Conservation (phyloP, 306 rosid genomes). For the Inga oerstediana region DNA sequence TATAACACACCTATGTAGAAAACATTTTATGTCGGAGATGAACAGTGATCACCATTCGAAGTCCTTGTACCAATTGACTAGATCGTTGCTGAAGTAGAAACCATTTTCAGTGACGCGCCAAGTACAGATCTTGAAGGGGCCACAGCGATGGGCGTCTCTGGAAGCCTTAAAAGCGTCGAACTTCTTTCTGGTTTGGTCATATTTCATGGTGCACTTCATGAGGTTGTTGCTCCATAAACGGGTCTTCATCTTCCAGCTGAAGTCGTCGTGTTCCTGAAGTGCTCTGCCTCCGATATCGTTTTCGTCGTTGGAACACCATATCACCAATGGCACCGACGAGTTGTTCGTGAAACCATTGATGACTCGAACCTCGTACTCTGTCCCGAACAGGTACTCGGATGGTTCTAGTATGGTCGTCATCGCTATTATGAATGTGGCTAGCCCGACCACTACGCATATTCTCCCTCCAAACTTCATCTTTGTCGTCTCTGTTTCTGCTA, state of each 20-base stretch:
- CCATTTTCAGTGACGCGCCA: constrained; percentile 81
- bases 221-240: constrained; percentile 51
- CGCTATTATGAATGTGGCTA: constrained; percentile 36
- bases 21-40: not conserved
- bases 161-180: constrained; percentile 79
- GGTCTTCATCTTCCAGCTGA: constrained; percentile 67
- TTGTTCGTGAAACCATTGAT: constrained; percentile 77
- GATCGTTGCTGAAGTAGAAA: constrained; percentile 80
- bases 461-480: constrained; percentile 21
- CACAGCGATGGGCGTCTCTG: constrained; percentile 65
- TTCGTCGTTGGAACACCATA: constrained; percentile 75
- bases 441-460: constrained; percentile 17
- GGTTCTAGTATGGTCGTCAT: constrained; percentile 33
- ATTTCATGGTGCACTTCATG: constrained; percentile 80
- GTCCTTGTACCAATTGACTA: constrained; percentile 71
- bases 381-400: constrained; percentile 34
- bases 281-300: constrained; percentile 82
- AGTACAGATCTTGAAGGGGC: constrained; percentile 51
- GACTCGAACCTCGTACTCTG: constrained; percentile 61
- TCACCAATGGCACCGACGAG: constrained; percentile 73
- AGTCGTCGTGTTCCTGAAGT: constrained; percentile 78
- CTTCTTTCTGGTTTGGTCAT: constrained; percentile 61
- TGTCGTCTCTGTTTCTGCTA: not conserved
- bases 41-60: constrained; percentile 57
- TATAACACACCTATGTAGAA: not conserved